Percentiles rank a stretch among this genome's conserved stretches.
Evolutionary conservation across 139 green algal species (phyloP).

Genomic region (Micractinium conductrix): DNA sequence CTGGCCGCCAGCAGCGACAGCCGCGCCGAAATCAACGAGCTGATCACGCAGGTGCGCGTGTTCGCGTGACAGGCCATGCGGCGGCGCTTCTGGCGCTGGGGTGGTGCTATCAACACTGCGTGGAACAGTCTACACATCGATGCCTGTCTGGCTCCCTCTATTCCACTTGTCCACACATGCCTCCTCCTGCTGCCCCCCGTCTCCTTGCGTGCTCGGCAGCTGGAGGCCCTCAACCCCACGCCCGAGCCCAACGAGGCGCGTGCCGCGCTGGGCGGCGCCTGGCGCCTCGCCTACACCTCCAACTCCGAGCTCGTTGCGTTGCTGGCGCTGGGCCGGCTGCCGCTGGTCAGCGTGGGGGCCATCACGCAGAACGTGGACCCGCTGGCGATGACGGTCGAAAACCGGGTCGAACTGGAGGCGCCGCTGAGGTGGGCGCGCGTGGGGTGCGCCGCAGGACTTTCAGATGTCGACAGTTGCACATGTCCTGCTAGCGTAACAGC

Average conservation of each 20-base stretch:
- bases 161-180: too few relatives aligned
- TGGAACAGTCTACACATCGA: too few relatives aligned
- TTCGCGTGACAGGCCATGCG: too few relatives aligned
- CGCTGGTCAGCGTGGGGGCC: constrained; percentile 84
- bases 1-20: constrained; percentile 72
- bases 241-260: constrained; percentile 68
- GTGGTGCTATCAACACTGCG: too few relatives aligned
- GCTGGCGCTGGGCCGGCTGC: constrained; percentile 80
- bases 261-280: constrained; percentile 72
- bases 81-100: too few relatives aligned
- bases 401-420: constrained; percentile 65
- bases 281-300: constrained; percentile 92
- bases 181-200: too few relatives aligned
- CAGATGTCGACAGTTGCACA: too few relatives aligned
- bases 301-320: constrained; percentile 85
- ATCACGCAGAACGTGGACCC: constrained; percentile 87
- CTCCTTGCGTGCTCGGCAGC: constrained; percentile 67
- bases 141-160: too few relatives aligned
- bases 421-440: not conserved
- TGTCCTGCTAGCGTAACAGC: too few relatives aligned
- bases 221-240: constrained; percentile 91
- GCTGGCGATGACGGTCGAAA: constrained; percentile 70
- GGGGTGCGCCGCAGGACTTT: too few relatives aligned
- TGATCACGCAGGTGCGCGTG: constrained; percentile 73
- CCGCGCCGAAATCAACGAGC: constrained; percentile 88